Percentiles rank a stretch among this genome's conserved stretches.
These are phyloP conservation scores for Dalbergia cochinchinensis DNA, from an alignment of 306 rosid genomes.

Conservation along the genomic window DNA sequence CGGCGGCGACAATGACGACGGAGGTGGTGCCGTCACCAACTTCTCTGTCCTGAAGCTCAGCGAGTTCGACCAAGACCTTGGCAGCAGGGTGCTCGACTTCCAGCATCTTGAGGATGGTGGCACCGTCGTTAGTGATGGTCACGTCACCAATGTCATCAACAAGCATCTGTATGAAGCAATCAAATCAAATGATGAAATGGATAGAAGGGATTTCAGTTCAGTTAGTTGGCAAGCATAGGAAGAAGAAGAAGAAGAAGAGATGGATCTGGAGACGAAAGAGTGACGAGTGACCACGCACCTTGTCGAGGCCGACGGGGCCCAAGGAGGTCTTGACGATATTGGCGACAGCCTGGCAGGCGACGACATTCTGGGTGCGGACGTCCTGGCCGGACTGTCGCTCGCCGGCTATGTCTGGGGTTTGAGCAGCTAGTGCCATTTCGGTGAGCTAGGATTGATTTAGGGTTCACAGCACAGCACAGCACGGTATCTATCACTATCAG, in stretches of 20 bases:
- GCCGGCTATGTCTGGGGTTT: constrained; percentile 86
- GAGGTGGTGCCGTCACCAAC: constrained; percentile 99
- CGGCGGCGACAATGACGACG: constrained; percentile 94
- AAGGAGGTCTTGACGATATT: constrained; percentile 92
- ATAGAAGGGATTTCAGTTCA: neutral
- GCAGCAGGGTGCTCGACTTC: constrained; percentile 99
- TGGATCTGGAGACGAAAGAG: neutral
- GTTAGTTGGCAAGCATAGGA: neutral
- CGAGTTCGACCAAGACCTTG: constrained; percentile 96
- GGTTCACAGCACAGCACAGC: no score
- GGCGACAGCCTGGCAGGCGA: constrained; percentile 93
- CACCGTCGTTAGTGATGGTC: constrained; percentile 95
- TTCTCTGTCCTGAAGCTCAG: constrained; percentile 95
- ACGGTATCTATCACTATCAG: no score
- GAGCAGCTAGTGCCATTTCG: constrained; percentile 63
- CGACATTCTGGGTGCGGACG: constrained; percentile 95
- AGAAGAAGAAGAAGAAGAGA: neutral
- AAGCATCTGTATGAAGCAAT: constrained; percentile 71
- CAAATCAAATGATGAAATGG: neutral
- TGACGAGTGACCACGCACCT: constrained; percentile 51
- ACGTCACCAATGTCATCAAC: constrained; percentile 96
- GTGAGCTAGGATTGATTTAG: constrained; percentile 28
- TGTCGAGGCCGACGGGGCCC: constrained; percentile 99
- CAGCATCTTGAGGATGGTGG: constrained; percentile 94
- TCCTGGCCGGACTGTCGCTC: constrained; percentile 94